Evolutionary conservation across 75 land plant genomes (phyloP).

Genomic region (Picea glauca): DNA sequence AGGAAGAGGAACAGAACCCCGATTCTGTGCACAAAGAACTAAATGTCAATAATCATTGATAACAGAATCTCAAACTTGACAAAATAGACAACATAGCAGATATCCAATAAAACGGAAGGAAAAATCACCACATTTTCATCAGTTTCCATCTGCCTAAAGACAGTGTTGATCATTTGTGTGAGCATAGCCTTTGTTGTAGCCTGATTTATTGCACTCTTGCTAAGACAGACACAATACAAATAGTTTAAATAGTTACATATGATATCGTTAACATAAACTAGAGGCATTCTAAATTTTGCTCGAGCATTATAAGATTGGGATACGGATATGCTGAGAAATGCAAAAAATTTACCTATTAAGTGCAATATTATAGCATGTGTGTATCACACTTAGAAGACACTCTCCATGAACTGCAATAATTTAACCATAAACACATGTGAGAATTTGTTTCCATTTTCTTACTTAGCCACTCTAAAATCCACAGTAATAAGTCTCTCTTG

Average conservation of each 20-base stretch:
- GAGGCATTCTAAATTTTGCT: not conserved
- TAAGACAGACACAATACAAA: constrained; percentile 18
- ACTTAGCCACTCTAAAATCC: not conserved
- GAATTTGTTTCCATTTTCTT: not conserved
- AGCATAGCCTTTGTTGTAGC: constrained; percentile 97
- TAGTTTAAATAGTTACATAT: not conserved
- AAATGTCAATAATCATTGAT: not conserved
- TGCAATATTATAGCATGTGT: constrained; percentile 92
- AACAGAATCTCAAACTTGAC: not conserved
- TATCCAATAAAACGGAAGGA: not conserved
- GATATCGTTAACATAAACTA: not conserved
- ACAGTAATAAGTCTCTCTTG: not conserved
- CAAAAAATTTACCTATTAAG: constrained; percentile 62
- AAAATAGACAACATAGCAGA: not conserved
- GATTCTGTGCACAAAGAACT: not conserved
- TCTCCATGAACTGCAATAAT: constrained; percentile 90
- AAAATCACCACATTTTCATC: constrained; percentile 50
- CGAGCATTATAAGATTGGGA: not conserved
- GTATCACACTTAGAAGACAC: constrained; percentile 75
- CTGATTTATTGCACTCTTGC: constrained; percentile 93
- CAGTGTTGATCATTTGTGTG: constrained; percentile 91
- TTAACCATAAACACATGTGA: constrained; percentile 3
- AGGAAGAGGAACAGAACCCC: not conserved
- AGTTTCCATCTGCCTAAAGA: constrained; percentile 88
- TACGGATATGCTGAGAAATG: too few species aligned